These are phyloP conservation scores for Vinca major DNA, from an alignment of 305 asterid genomes.

Conservation along the genomic window DNA sequence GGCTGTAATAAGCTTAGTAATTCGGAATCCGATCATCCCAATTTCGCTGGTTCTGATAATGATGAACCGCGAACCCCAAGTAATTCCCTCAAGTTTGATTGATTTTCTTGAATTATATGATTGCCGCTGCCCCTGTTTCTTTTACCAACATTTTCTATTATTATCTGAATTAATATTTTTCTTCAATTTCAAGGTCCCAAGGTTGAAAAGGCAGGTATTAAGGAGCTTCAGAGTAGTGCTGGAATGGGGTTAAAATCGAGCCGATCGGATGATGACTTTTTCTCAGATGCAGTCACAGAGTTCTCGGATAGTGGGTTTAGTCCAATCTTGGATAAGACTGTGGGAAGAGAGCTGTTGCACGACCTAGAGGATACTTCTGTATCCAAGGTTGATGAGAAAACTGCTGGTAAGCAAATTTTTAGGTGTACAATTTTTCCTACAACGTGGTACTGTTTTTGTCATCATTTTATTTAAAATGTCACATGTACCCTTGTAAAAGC, in stretches of 20 bases:
- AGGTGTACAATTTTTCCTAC: neutral
- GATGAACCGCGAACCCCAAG: constrained; percentile 49
- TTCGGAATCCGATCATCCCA: constrained; percentile 29
- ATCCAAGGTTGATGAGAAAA: constrained; percentile 21
- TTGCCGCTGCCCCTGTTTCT: too few species aligned
- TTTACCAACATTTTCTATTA: neutral
- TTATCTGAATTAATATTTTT: neutral
- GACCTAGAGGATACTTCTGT: constrained; percentile 21
- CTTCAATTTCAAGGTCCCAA: constrained; percentile 36
- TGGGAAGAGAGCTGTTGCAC: constrained; percentile 26
- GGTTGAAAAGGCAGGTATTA: constrained; percentile 24
- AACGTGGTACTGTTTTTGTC: neutral
- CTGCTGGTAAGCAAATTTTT: constrained; percentile 32
- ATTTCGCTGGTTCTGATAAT: constrained; percentile 41
- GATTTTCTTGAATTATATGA: neutral
- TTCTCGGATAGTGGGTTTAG: constrained; percentile 53
- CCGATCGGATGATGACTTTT: constrained; percentile 63
- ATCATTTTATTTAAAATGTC: neutral
- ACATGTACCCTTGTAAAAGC: neutral
- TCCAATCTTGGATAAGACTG: constrained; percentile 25
- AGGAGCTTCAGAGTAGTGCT: constrained; percentile 29
- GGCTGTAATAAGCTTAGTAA: constrained; percentile 41
- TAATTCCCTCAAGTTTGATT: constrained; percentile 16
- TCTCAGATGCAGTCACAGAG: constrained; percentile 62
- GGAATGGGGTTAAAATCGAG: constrained; percentile 32